Evolutionary conservation across 306 rosid genomes (phyloP).

Genomic region (Prunus salicina): DNA sequence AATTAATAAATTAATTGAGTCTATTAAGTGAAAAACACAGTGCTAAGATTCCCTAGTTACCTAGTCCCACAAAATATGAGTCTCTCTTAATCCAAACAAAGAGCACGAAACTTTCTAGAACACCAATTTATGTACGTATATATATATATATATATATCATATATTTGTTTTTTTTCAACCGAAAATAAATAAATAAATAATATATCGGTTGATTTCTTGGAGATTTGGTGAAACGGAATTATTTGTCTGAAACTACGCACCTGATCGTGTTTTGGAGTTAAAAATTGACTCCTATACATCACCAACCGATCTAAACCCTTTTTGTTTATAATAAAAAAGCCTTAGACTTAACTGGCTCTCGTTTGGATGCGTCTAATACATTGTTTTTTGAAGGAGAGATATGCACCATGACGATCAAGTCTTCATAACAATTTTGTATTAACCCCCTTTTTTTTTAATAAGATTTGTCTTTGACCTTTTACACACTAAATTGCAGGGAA

Average conservation of each 20-base stretch:
- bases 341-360: slow-evolving; percentile 57
- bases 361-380: slow-evolving; percentile 30
- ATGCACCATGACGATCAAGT: slow-evolving; percentile 15
- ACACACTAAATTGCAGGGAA: not conserved
- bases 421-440: slow-evolving; percentile 22
- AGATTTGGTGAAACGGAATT: not conserved
- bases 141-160: too few species aligned
- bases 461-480: not conserved
- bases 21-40: not conserved
- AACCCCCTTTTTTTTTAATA: not conserved
- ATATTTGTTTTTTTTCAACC: too few species aligned
- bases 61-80: too few species aligned
- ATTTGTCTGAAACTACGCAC: not conserved
- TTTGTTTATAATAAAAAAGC: slow-evolving; percentile 9
- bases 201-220: not conserved
- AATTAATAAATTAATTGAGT: not conserved
- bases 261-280: not conserved
- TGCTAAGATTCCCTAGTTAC: not conserved
- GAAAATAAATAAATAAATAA: too few species aligned
- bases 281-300: slow-evolving; percentile 12
- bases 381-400: not conserved
- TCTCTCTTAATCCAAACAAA: too few species aligned
- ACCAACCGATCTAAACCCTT: slow-evolving; percentile 37
- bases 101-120: too few species aligned
- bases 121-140: too few species aligned